Percentiles rank a stretch among this genome's conserved stretches.
phyloP scores from a whole-genome alignment of 768 basidiomycete genomes.

The Boletus tylopilopsis region DNA sequence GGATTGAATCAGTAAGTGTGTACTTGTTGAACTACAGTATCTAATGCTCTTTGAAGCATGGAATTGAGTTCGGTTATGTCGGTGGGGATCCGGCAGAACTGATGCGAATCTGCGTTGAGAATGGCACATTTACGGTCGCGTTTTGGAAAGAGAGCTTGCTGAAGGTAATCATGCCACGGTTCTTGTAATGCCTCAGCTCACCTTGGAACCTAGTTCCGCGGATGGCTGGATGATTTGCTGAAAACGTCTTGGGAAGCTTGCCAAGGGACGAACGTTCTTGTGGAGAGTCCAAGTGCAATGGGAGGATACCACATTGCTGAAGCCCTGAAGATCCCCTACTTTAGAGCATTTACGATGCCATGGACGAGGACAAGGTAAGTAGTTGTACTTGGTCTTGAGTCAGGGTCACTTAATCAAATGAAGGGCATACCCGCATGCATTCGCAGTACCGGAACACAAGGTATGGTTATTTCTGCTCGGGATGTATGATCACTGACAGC shows the following conservation, averaged over 20 bases:
- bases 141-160: constrained; percentile 88
- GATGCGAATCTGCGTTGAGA: constrained; percentile 97
- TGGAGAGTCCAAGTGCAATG: constrained; percentile 98
- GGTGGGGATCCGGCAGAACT: constrained; percentile 97
- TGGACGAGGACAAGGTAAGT: constrained; percentile 86
- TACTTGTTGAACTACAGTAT: not conserved
- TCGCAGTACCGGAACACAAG: constrained; percentile 96
- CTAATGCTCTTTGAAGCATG: constrained; percentile 53
- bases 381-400: not conserved
- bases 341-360: constrained; percentile 95
- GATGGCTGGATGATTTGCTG: constrained; percentile 95
- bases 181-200: constrained; percentile 3
- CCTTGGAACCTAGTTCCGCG: constrained; percentile 67
- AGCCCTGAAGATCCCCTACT: constrained; percentile 90
- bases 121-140: constrained; percentile 94
- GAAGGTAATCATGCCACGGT: constrained; percentile 52
- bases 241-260: constrained; percentile 96
- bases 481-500: constrained; percentile 13
- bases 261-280: constrained; percentile 86
- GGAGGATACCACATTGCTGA: constrained; percentile 97
- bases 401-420: constrained; percentile 1
- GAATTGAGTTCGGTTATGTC: constrained; percentile 93
- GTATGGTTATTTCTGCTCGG: constrained; percentile 33
- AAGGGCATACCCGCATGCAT: constrained; percentile 95
- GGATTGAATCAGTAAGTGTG: constrained; percentile 85